phyloP scores from a whole-genome alignment of 2,329 filamentous ascomycete genomes.

The Didymella keratinophila region DNA sequence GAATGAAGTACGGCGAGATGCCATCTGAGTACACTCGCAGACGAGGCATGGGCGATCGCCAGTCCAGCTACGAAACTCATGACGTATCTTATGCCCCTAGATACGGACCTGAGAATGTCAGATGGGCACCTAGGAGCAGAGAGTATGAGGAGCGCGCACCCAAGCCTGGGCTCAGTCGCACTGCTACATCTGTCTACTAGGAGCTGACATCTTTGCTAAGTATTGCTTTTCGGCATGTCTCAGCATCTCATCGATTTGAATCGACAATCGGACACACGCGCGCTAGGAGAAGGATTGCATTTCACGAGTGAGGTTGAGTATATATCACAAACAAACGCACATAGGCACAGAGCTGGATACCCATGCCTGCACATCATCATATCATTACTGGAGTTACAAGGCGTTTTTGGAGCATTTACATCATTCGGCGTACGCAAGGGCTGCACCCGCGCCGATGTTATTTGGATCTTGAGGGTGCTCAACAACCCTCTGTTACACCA shows the following conservation, averaged over 20 bases:
- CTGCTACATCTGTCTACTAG: slow-evolving; percentile 32
- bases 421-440: neutral
- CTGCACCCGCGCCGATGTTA: slow-evolving; percentile 12
- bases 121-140: slow-evolving; percentile 35
- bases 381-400: slow-evolving; percentile 5
- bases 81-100: slow-evolving; percentile 43
- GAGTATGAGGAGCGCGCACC: slow-evolving; percentile 35
- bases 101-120: slow-evolving; percentile 50
- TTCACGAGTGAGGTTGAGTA: slow-evolving; percentile 1
- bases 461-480: neutral
- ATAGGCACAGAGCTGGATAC: slow-evolving; percentile 18
- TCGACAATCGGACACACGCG: neutral
- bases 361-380: slow-evolving; percentile 1
- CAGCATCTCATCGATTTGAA: slow-evolving; percentile 4
- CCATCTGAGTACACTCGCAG: slow-evolving; percentile 26
- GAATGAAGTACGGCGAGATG: slow-evolving; percentile 39
- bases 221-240: slow-evolving; percentile 2
- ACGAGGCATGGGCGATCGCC: slow-evolving; percentile 27
- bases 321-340: slow-evolving; percentile 12
- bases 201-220: neutral
- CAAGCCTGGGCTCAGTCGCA: slow-evolving; percentile 40
- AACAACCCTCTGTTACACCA: slow-evolving; percentile 6
- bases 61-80: slow-evolving; percentile 44
- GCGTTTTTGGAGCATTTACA: slow-evolving; percentile 18
- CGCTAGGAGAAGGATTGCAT: neutral